A percentile compares a stretch with the other conserved stretches of the same genome.
phyloP scores from a whole-genome alignment of 2,329 filamentous ascomycete species.

The Coniochaeta pulveracea region DNA sequence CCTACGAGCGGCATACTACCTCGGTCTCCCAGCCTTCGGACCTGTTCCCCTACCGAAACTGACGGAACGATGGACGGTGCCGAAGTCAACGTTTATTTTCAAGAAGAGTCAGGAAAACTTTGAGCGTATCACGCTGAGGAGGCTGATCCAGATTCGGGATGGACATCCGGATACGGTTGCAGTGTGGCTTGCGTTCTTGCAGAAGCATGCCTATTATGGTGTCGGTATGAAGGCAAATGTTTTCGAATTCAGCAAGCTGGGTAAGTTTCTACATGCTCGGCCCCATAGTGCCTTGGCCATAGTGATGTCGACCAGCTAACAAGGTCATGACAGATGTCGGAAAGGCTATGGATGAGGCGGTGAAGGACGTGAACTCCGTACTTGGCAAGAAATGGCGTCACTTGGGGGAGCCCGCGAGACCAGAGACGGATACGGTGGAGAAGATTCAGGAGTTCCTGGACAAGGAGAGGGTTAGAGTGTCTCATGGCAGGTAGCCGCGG shows the following conservation, averaged over 20 bases:
- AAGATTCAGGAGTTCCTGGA: constrained; percentile 47
- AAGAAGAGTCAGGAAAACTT: constrained; percentile 99
- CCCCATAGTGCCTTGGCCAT: constrained; percentile 1
- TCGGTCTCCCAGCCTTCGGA: constrained; percentile 74
- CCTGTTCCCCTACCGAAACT: constrained; percentile 79
- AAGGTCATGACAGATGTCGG: constrained; percentile 29
- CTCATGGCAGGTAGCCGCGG: constrained; percentile 1
- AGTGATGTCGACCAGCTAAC: constrained; percentile 7
- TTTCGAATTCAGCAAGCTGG: constrained; percentile 72
- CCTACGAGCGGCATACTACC: constrained; percentile 86
- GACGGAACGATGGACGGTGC: constrained; percentile 89
- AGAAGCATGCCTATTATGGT: constrained; percentile 90
- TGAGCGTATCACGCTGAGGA: constrained; percentile 75
- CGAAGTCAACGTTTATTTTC: constrained; percentile 78
- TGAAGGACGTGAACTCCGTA: constrained; percentile 28
- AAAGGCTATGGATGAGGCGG: constrained; percentile 37
- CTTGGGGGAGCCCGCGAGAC: constrained; percentile 39
- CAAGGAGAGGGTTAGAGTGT: constrained; percentile 31
- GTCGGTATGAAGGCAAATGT: constrained; percentile 98
- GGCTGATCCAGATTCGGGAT: constrained; percentile 87
- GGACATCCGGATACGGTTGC: constrained; percentile 82
- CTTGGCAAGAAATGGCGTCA: constrained; percentile 42
- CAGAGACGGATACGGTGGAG: constrained; percentile 35
- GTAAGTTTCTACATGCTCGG: constrained; percentile 29
- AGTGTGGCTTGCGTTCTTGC: constrained; percentile 83